Conservation (phyloP, 1,139 yeast species). For the Tardiomyces depauwii region DNA sequence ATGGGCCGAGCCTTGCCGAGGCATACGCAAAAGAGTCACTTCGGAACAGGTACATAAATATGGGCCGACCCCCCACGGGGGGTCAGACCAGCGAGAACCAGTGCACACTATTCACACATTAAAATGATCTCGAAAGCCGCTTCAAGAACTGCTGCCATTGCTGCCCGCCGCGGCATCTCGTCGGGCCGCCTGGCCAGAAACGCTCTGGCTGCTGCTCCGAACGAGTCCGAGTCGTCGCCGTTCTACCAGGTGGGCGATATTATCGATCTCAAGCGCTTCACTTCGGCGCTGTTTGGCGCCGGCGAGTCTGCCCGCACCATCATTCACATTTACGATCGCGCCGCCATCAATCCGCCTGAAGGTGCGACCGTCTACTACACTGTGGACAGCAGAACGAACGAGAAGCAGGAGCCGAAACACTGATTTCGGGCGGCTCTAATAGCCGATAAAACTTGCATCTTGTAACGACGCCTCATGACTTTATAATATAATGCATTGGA, state of each 20-base stretch:
- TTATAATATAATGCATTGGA: no score
- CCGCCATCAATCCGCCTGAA: slow-evolving; percentile 2
- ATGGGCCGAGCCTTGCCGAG: neutral
- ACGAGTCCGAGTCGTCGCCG: neutral
- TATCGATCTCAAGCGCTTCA: neutral
- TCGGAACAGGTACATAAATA: no score
- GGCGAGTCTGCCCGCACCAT: neutral
- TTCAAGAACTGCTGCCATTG: neutral
- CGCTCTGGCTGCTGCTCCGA: neutral
- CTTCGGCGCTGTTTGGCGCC: neutral
- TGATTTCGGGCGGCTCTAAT: neutral
- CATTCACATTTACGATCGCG: slow-evolving; percentile 2
- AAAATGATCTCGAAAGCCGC: neutral
- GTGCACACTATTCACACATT: neutral
- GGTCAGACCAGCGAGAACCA: no score
- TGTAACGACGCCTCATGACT: neutral
- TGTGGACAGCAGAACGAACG: slow-evolving; percentile 1
- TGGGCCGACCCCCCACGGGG: no score
- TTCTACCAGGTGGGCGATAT: neutral
- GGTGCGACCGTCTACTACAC: slow-evolving; percentile 1
- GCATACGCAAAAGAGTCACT: neutral
- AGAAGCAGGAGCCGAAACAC: neutral
- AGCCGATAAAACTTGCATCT: neutral
- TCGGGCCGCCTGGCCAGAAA: neutral
- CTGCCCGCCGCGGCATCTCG: neutral